Conservation (phyloP, 306 rosid genomes). For the Geum urbanum region DNA sequence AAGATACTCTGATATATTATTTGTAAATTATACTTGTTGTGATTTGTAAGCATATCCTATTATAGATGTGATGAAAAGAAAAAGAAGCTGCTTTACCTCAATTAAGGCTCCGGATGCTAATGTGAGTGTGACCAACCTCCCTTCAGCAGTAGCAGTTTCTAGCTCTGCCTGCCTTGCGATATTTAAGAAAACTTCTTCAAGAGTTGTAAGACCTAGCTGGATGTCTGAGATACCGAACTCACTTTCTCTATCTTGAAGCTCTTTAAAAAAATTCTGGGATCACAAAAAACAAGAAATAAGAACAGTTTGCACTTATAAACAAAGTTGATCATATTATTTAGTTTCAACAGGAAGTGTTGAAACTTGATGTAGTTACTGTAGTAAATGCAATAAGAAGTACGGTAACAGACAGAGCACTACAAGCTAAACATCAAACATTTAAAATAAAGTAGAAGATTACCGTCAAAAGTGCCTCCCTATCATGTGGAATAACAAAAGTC, state of each 20-base stretch:
- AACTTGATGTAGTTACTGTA: not conserved
- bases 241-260: constrained; percentile 61
- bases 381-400: not conserved
- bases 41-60: not conserved
- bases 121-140: constrained; percentile 51
- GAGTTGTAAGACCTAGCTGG: constrained; percentile 82
- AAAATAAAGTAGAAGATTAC: constrained; percentile 25
- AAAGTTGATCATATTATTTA: not conserved
- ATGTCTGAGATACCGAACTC: constrained; percentile 78
- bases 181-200: constrained; percentile 91
- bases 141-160: constrained; percentile 77
- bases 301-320: not conserved
- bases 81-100: constrained; percentile 33
- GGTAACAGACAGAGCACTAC: not conserved
- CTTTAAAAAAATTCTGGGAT: constrained; percentile 57
- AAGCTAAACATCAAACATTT: not conserved
- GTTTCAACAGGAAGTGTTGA: not conserved
- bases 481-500: constrained; percentile 82
- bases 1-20: not conserved
- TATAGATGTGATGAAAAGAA: not conserved
- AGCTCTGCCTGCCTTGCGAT: constrained; percentile 82
- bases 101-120: constrained; percentile 63
- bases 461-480: constrained; percentile 58
- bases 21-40: not conserved
- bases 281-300: not conserved